phyloP scores from a whole-genome alignment of 169 alveolate species.

The Eimeria praecox region DNA sequence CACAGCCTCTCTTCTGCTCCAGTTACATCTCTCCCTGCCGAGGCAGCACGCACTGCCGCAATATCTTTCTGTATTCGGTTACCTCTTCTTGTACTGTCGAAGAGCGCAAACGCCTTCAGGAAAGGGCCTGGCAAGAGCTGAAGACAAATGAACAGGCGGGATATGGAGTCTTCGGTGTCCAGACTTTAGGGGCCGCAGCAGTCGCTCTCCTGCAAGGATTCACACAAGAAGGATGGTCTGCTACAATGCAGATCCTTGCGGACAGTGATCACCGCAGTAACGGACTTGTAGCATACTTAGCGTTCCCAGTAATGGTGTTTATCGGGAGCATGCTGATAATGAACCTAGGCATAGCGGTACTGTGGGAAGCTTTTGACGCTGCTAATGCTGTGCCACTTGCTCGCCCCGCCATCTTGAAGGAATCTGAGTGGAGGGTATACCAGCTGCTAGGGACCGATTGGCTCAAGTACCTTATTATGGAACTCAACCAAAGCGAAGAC shows the following conservation, averaged over 20 bases:
- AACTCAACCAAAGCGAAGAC: slow-evolving; percentile 30
- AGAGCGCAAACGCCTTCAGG: slow-evolving; percentile 69
- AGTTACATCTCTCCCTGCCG: slow-evolving; percentile 56
- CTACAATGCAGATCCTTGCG: slow-evolving; percentile 72
- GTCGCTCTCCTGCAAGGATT: slow-evolving; percentile 72
- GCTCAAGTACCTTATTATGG: slow-evolving; percentile 71
- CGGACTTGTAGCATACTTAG: slow-evolving; percentile 49
- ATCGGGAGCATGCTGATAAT: slow-evolving; percentile 76
- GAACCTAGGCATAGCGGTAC: slow-evolving; percentile 79
- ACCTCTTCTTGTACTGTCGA: slow-evolving; percentile 61
- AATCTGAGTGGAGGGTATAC: slow-evolving; percentile 72
- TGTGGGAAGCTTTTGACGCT: slow-evolving; percentile 78
- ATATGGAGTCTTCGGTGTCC: slow-evolving; percentile 76
- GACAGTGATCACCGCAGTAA: slow-evolving; percentile 62
- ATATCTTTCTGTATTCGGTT: slow-evolving; percentile 37
- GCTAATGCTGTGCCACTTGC: slow-evolving; percentile 7
- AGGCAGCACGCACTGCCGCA: slow-evolving; percentile 80
- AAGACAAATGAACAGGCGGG: slow-evolving; percentile 48
- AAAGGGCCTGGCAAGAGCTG: slow-evolving; percentile 60
- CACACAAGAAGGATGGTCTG: slow-evolving; percentile 80
- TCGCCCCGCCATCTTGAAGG: slow-evolving; percentile 68
- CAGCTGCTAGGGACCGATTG: slow-evolving; percentile 78
- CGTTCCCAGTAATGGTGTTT: slow-evolving; percentile 62
- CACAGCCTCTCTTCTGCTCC: slow-evolving; percentile 70
- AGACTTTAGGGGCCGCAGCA: slow-evolving; percentile 51